Evolutionary conservation across 176 grass and related monocot genomes (phyloP).

Genomic region (Otatea glauca): DNA sequence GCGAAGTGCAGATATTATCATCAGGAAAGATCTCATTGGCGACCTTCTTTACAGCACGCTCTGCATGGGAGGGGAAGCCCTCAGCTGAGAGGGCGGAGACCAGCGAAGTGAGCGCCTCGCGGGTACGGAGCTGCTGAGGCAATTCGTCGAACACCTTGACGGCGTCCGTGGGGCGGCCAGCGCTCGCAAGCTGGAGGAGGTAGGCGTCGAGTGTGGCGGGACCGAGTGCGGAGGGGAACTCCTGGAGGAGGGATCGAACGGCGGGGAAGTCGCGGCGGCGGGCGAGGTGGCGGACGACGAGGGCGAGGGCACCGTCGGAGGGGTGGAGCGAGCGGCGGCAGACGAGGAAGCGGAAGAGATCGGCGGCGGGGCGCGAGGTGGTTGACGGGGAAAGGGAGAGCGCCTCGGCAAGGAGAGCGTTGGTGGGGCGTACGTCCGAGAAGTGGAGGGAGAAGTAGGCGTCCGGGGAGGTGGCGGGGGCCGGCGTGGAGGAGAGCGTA

Average conservation of each 20-base stretch:
- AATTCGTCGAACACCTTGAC: constrained; percentile 75
- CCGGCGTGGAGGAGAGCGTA: constrained; percentile 43
- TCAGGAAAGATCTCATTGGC: constrained; percentile 81
- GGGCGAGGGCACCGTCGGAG: constrained; percentile 62
- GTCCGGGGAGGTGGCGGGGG: constrained; percentile 54
- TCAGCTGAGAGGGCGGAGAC: constrained; percentile 60
- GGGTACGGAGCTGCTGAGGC: constrained; percentile 47
- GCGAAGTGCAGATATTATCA: constrained; percentile 71
- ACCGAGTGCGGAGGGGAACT: constrained; percentile 66
- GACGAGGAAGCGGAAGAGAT: constrained; percentile 87
- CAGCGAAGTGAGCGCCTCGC: constrained; percentile 55
- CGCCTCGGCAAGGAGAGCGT: constrained; percentile 65
- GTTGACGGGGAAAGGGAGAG: constrained; percentile 70
- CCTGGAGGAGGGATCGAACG: constrained; percentile 60
- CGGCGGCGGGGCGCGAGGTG: constrained; percentile 60
- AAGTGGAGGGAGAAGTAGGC: constrained; percentile 87
- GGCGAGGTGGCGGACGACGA: constrained; percentile 73
- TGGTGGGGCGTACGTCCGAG: constrained; percentile 85
- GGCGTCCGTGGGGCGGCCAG: constrained; percentile 67
- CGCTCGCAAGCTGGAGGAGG: constrained; percentile 55
- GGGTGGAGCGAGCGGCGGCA: constrained; percentile 70
- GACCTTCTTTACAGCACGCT: constrained; percentile 67
- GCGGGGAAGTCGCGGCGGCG: constrained; percentile 84
- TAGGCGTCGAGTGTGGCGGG: constrained; percentile 58
- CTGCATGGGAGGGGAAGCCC: constrained; percentile 69